Base-by-base conservation (phyloP, 176 grass and related monocot species). In the Oryza nivara region DNA sequence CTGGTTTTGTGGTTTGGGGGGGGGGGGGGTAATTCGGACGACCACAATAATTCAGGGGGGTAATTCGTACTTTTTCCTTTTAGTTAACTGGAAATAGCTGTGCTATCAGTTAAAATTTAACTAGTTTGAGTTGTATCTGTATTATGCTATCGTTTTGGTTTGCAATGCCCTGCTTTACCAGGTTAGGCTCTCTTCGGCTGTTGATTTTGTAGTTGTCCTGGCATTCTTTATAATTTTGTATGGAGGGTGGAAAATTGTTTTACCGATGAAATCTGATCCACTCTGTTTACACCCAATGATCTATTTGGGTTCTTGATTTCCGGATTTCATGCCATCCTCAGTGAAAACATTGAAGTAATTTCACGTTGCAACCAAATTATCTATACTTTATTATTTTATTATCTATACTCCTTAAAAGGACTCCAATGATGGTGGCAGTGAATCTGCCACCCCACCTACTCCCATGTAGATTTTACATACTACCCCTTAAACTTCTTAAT, bases 131-230 rank as follows among this genome's bases (percentile, higher is more conserved):
- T 72, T 72, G 44, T 34, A 73, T 47, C 26, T 82, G 43, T 82
- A 56, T 47, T 81, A 28, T 43, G 26, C 23, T 82, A 36, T 67
- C 48, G 40, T 15, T 77, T 81, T 82, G 74, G n/a, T 84, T 74
- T 86, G 17, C 72, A 51, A 72, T 47, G 34, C 13, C 5, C 14
- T 70, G 6, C 15, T 43, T 36, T 67, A 60, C 41, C 8, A 48
- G 13, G 63, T 71, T 61, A 64, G 26, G 34, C 56, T 76, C 16
- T 68, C 11, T 68, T 77, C 28, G 82, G 19, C 11, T 69, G 11
- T 30, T 74, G 40, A 75, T 5, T 8, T 45, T 54, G 48, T 46
- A 89, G 56, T 22, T 36, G 20, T 23, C 36, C 10, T 61, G 22
- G 58, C n/a, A n/a, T 73, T 26, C 58, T 58, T 60, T 45, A 35